phyloP scores from a whole-genome alignment of 768 basidiomycete genomes.

The Udeniomyces megalosporus region DNA sequence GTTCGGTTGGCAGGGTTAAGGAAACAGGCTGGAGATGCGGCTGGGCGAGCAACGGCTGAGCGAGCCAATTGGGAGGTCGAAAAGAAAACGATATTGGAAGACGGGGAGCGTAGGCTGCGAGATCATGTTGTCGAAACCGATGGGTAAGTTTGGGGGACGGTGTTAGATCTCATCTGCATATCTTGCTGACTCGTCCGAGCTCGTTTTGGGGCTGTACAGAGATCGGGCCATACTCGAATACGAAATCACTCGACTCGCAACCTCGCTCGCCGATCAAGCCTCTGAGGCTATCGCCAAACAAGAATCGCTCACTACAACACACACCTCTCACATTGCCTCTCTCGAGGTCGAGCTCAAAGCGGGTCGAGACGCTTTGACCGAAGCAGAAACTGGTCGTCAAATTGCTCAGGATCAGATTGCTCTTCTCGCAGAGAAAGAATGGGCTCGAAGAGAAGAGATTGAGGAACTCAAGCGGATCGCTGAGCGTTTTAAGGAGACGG shows the following conservation, averaged over 20 bases:
- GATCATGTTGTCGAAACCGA: constrained; percentile 13
- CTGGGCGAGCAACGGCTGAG: not conserved
- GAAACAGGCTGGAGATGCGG: not conserved
- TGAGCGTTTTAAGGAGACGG: constrained; percentile 3
- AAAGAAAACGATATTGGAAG: not conserved
- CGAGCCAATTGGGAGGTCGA: not conserved
- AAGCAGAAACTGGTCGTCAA: not conserved
- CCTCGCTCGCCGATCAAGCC: not conserved
- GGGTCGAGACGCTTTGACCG: not conserved
- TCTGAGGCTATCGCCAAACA: not conserved
- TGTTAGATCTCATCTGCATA: not conserved
- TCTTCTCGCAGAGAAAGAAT: not conserved
- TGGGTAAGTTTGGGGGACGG: constrained; percentile 1
- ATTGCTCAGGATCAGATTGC: not conserved
- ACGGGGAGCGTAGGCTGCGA: not conserved
- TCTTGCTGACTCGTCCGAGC: not conserved
- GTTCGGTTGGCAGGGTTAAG: not conserved
- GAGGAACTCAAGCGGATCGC: constrained; percentile 1
- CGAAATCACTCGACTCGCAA: constrained; percentile 1
- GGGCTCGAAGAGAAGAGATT: not conserved
- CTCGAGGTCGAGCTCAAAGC: constrained; percentile 13
- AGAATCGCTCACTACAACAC: not conserved
- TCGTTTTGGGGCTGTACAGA: not conserved
- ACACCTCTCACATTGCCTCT: constrained; percentile 7
- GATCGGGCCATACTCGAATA: constrained; percentile 16